These are phyloP conservation scores for Dovyalis caffra DNA, from an alignment of 345 rosid species.

Conservation along the genomic window DNA sequence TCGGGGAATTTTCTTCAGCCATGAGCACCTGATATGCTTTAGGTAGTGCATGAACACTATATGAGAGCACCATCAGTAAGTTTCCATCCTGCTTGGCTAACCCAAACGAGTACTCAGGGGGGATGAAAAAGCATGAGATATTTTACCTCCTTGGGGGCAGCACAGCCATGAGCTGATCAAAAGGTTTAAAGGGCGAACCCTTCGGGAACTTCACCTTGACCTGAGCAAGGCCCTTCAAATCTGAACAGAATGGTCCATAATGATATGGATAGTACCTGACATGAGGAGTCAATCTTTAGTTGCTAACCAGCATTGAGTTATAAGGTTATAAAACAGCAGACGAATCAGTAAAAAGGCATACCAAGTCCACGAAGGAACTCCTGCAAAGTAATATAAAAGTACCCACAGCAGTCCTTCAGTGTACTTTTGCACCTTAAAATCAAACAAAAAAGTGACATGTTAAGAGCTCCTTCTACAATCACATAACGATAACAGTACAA, in stretches of 20 bases:
- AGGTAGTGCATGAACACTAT: constrained; percentile 30
- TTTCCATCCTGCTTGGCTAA: no score
- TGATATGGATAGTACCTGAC: constrained; percentile 29
- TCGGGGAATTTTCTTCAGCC: constrained; percentile 16
- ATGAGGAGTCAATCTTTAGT: not conserved
- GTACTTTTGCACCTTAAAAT: constrained; percentile 22
- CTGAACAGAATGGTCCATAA: constrained; percentile 28
- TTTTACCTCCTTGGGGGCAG: constrained; percentile 26
- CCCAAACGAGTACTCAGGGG: no score
- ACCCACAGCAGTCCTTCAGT: constrained; percentile 31
- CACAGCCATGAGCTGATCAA: constrained; percentile 27
- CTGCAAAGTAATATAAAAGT: constrained; percentile 24
- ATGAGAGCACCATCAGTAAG: not conserved
- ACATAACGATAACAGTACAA: no score
- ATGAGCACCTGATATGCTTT: constrained; percentile 14
- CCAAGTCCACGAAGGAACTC: constrained; percentile 34
- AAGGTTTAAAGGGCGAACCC: constrained; percentile 26
- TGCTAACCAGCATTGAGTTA: not conserved
- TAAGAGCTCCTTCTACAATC: no score
- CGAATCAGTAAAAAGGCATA: not conserved
- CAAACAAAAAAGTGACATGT: not conserved
- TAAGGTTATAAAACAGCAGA: not conserved
- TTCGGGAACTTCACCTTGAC: constrained; percentile 15
- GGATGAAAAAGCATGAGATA: no score
- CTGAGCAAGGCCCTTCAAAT: constrained; percentile 25